phyloP scores from a whole-genome alignment of 2,329 filamentous ascomycete species.

The Penicillium decumbens region DNA sequence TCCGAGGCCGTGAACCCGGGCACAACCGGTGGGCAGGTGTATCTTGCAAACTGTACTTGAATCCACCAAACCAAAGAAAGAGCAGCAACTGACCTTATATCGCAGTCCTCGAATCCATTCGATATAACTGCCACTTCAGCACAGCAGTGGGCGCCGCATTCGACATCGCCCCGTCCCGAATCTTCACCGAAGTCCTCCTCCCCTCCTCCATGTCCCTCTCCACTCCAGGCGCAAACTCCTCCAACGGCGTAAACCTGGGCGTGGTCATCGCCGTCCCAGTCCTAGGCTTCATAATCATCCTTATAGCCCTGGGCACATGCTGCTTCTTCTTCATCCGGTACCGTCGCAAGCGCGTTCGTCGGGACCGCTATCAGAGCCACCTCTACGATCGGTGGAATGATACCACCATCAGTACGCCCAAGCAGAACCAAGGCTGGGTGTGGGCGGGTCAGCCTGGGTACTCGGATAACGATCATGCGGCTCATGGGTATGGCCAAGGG shows the following conservation, averaged over 20 bases:
- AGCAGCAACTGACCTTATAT: constrained; percentile 8
- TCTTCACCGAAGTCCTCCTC: constrained; percentile 41
- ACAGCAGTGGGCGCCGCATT: constrained; percentile 36
- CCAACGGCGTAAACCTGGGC: constrained; percentile 29
- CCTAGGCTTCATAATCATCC: constrained; percentile 39
- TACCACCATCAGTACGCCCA: constrained; percentile 29
- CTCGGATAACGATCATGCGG: constrained; percentile 13
- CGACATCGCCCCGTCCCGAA: constrained; percentile 37
- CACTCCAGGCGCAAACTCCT: constrained; percentile 12
- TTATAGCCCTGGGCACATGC: constrained; percentile 29
- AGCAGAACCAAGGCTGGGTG: constrained; percentile 24
- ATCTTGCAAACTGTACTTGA: constrained; percentile 43
- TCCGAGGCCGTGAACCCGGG: constrained; percentile 24
- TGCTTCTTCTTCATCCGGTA: constrained; percentile 43
- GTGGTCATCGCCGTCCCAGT: constrained; percentile 44
- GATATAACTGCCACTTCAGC: constrained; percentile 43
- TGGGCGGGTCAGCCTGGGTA: constrained; percentile 6
- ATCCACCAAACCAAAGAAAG: background rate
- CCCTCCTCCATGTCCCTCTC: constrained; percentile 29
- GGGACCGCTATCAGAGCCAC: constrained; percentile 25
- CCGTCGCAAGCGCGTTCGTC: constrained; percentile 36
- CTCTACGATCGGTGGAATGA: constrained; percentile 37
- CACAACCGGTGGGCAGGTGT: constrained; percentile 21
- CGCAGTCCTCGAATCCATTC: constrained; percentile 44
- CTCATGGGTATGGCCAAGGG: constrained; percentile 18